Conservation (phyloP, 345 rosid species). For the Citrus mangshanensis region DNA sequence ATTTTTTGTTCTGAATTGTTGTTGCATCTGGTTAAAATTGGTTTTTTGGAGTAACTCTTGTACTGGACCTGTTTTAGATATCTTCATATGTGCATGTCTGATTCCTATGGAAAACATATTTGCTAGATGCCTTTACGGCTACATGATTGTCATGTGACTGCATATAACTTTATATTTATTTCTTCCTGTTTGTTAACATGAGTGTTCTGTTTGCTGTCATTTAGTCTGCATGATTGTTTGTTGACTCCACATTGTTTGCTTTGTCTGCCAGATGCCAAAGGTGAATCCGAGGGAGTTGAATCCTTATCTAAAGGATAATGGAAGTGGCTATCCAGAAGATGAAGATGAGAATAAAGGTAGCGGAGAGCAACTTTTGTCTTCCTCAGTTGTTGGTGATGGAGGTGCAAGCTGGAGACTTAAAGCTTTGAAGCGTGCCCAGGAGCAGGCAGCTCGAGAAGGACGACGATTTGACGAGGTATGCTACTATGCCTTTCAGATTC, state of each 20-base stretch:
- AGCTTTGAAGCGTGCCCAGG: conserved; percentile 82
- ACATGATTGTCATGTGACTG: neutral
- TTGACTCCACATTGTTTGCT: neutral
- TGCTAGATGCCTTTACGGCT: neutral
- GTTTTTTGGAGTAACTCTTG: neutral
- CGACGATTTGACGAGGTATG: conserved; percentile 59
- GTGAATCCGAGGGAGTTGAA: conserved; percentile 78
- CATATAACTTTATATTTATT: neutral
- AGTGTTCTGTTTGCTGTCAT: neutral
- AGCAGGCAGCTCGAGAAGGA: conserved; percentile 92
- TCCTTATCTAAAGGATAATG: conserved; percentile 74
- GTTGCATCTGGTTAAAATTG: neutral
- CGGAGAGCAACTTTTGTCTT: conserved; percentile 38
- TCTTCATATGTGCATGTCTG: neutral
- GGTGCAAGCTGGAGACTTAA: conserved; percentile 97
- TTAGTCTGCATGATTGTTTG: neutral
- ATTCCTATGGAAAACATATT: neutral
- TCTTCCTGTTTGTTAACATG: neutral
- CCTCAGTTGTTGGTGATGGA: conserved; percentile 84
- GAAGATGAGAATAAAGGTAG: conserved; percentile 38
- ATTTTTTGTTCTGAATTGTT: neutral
- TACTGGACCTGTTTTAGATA: neutral
- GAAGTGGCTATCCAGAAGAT: conserved; percentile 83
- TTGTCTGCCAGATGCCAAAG: conserved; percentile 34
- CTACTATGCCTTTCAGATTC: neutral